A percentile compares a stretch with the other conserved stretches of the same genome.
phyloP scores from a whole-genome alignment of 1,139 yeast genomes.

The Nakaseomyces delphensis region DNA sequence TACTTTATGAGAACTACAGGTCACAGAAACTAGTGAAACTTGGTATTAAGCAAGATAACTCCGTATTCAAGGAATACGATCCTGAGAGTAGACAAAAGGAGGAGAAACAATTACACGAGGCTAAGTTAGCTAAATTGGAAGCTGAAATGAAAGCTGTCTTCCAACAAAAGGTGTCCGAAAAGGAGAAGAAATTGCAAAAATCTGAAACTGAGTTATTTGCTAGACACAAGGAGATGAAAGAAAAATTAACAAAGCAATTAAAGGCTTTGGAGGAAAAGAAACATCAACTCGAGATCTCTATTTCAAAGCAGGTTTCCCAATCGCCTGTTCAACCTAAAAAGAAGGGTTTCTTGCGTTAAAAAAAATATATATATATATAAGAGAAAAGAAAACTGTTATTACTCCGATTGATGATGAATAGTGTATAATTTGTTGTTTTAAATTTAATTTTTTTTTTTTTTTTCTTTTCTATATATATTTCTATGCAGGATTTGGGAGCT shows the following conservation, averaged over 20 bases:
- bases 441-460: too few species aligned
- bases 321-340: conserved; percentile 43
- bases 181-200: conserved; percentile 94
- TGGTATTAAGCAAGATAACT: conserved; percentile 89
- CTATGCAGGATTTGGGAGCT: too few species aligned
- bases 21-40: conserved; percentile 66
- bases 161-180: conserved; percentile 93
- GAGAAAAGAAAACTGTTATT: neutral
- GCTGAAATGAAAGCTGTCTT: conserved; percentile 94
- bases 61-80: conserved; percentile 89
- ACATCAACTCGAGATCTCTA: conserved; percentile 63
- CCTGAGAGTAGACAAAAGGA: conserved; percentile 91
- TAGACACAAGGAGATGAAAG: conserved; percentile 96
- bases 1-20: conserved; percentile 82
- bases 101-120: conserved; percentile 88
- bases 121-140: conserved; percentile 89
- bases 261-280: conserved; percentile 87
- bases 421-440: too few species aligned
- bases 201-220: conserved; percentile 95
- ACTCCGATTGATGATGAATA: too few species aligned
- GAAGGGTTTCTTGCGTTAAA: conserved; percentile 53
- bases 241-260: conserved; percentile 79
- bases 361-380: conserved; percentile 9
- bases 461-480: too few species aligned
- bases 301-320: conserved; percentile 37